Evolutionary conservation across 164 flowering plant genomes (phyloP).

Genomic region (Saururus chinensis): DNA sequence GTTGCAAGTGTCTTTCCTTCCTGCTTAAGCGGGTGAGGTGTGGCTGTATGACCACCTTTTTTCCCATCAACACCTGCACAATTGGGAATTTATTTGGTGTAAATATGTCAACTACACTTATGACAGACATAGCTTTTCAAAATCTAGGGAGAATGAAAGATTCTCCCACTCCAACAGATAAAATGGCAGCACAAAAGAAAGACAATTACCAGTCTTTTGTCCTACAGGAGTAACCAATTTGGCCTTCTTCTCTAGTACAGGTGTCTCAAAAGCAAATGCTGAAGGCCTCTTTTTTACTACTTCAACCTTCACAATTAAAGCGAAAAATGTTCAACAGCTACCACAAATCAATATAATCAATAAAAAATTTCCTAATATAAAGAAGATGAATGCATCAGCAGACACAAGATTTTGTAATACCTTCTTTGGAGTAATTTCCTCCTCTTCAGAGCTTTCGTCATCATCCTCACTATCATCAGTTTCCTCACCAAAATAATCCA

Average conservation of each 20-base stretch:
- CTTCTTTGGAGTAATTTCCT: too few relatives aligned
- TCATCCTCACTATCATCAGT: too few relatives aligned
- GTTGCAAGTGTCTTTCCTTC: constrained; percentile 23
- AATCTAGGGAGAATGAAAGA: not conserved
- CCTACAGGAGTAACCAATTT: constrained; percentile 42
- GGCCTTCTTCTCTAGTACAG: constrained; percentile 52
- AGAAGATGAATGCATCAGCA: too few relatives aligned
- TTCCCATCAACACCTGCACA: constrained; percentile 35
- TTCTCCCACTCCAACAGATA: not conserved
- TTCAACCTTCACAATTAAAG: constrained; percentile 18
- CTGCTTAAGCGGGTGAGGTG: constrained; percentile 59
- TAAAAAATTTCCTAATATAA: too few relatives aligned
- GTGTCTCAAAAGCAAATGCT: constrained; percentile 35
- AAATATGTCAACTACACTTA: too few relatives aligned
- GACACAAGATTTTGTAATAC: too few relatives aligned
- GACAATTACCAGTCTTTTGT: constrained; percentile 44
- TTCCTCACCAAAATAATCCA: too few relatives aligned
- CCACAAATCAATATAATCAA: too few relatives aligned
- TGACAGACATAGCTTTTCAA: too few relatives aligned
- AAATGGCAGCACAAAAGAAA: not conserved
- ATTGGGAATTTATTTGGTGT: not conserved
- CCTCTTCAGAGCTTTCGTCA: too few relatives aligned
- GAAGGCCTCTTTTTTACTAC: constrained; percentile 47
- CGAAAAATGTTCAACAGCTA: too few relatives aligned
- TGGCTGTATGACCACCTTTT: constrained; percentile 45